A percentile compares a stretch with the other conserved stretches of the same genome.
Evolutionary conservation across 495 filamentous ascomycete species (phyloP).

Genomic region (Jackrogersella multiformis): DNA sequence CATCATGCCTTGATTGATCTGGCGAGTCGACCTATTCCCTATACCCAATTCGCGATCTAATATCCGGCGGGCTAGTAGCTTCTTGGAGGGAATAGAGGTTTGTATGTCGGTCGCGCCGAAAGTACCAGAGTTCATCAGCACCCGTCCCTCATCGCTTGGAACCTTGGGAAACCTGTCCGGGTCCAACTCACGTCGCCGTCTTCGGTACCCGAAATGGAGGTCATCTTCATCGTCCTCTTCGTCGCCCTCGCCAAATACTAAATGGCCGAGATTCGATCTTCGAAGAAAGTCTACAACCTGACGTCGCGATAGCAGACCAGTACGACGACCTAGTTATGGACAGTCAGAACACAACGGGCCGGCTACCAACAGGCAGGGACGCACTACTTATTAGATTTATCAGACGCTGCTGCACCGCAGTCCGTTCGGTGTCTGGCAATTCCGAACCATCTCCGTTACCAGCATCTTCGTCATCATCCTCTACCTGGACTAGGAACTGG

Average conservation of each 20-base stretch:
- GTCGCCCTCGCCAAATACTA: conserved; percentile 52
- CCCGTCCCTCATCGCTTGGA: conserved; percentile 76
- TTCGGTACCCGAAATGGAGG: conserved; percentile 36
- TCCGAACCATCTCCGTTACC: conserved; percentile 20
- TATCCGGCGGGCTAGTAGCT: conserved; percentile 69
- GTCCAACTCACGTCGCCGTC: conserved; percentile 46
- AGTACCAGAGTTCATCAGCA: conserved; percentile 79
- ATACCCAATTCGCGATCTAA: conserved; percentile 83
- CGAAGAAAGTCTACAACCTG: conserved; percentile 61
- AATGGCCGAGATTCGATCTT: conserved; percentile 52
- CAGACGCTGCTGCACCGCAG: conserved; percentile 42
- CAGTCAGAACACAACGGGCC: background rate
- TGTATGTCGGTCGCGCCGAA: conserved; percentile 73
- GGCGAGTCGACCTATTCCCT: conserved; percentile 60
- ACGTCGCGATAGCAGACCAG: conserved; percentile 49
- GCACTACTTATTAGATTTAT: conserved; percentile 45
- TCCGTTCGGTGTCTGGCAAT: conserved; percentile 26
- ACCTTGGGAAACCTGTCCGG: conserved; percentile 72
- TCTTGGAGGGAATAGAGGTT: conserved; percentile 64
- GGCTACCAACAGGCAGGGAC: conserved; percentile 3
- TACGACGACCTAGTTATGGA: conserved; percentile 41
- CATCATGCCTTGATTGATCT: conserved; percentile 68
- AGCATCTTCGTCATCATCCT: conserved; percentile 44
- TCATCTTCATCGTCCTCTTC: conserved; percentile 53
- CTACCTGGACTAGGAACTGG: conserved; percentile 45